Conservation (phyloP, 2,329 filamentous ascomycete species). For the Diaporthe ilicicola region DNA sequence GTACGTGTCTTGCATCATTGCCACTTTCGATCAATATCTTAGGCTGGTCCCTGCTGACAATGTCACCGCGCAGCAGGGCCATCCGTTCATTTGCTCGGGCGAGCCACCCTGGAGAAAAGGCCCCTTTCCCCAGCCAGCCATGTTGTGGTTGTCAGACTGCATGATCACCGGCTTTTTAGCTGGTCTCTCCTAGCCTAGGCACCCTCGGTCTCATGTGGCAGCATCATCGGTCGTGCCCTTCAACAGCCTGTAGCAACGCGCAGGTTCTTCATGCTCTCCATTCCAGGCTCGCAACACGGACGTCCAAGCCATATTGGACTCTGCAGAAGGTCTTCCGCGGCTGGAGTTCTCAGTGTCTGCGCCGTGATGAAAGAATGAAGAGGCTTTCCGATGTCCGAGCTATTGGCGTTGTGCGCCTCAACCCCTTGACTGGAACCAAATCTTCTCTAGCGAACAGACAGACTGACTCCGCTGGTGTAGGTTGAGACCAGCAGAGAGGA, state of each 20-base stretch:
- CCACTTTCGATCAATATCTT: not conserved
- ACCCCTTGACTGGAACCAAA: not conserved
- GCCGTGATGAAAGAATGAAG: not conserved
- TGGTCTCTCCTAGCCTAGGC: not conserved
- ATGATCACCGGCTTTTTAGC: not conserved
- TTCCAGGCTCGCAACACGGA: not conserved
- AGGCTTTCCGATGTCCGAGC: not conserved
- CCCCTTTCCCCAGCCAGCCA: not conserved
- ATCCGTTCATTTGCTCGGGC: slow-evolving; percentile 5
- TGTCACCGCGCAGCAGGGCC: slow-evolving; percentile 7
- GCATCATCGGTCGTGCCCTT: not conserved
- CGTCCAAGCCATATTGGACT: not conserved
- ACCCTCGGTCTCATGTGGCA: slow-evolving; percentile 22
- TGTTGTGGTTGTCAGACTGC: not conserved
- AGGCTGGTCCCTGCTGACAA: not conserved
- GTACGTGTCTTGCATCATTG: not conserved
- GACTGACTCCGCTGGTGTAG: not conserved
- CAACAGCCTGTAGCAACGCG: not conserved
- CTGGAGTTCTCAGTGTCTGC: not conserved
- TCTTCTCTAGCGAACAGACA: not conserved
- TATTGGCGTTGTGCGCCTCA: not conserved
- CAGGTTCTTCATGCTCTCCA: not conserved
- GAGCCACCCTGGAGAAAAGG: not conserved
- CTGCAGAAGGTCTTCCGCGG: not conserved
- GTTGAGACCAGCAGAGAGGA: not conserved